phyloP scores from a whole-genome alignment of 768 basidiomycete species.

The Xerocomellus chrysenteron region DNA sequence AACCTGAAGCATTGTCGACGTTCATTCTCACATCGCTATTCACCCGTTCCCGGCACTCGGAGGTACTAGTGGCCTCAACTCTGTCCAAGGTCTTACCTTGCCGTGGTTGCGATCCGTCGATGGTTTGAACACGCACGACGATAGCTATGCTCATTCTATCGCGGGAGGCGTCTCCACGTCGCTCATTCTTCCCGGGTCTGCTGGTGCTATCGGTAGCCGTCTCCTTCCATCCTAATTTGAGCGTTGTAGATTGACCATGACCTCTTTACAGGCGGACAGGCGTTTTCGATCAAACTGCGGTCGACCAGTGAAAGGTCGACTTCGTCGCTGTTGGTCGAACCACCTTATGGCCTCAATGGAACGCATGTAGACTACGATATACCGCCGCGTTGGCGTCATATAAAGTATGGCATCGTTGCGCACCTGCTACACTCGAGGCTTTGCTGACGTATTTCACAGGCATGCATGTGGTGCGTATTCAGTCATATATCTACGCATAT shows the following conservation, averaged over 20 bases:
- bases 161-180: slow-evolving; percentile 75
- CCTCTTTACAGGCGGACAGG: slow-evolving; percentile 59
- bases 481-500: slow-evolving; percentile 5
- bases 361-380: slow-evolving; percentile 32
- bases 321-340: slow-evolving; percentile 68
- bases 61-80: slow-evolving; percentile 57
- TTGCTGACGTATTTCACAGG: slow-evolving; percentile 32
- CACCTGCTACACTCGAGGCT: not conserved
- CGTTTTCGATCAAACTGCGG: slow-evolving; percentile 74
- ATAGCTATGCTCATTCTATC: slow-evolving; percentile 53
- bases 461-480: slow-evolving; percentile 56
- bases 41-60: slow-evolving; percentile 35
- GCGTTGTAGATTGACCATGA: not conserved
- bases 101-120: slow-evolving; percentile 73
- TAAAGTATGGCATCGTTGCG: slow-evolving; percentile 51
- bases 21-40: slow-evolving; percentile 60
- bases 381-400: slow-evolving; percentile 63
- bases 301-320: slow-evolving; percentile 69
- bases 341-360: slow-evolving; percentile 56
- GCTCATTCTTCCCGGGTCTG: slow-evolving; percentile 72
- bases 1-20: slow-evolving; percentile 44
- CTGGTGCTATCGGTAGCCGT: slow-evolving; percentile 56
- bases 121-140: slow-evolving; percentile 74
- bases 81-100: slow-evolving; percentile 38
- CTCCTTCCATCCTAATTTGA: not conserved